These are phyloP conservation scores for Pleurozium schreberi DNA, from an alignment of 225 moss, liverwort and hornwort genomes.

Conservation along the genomic window DNA sequence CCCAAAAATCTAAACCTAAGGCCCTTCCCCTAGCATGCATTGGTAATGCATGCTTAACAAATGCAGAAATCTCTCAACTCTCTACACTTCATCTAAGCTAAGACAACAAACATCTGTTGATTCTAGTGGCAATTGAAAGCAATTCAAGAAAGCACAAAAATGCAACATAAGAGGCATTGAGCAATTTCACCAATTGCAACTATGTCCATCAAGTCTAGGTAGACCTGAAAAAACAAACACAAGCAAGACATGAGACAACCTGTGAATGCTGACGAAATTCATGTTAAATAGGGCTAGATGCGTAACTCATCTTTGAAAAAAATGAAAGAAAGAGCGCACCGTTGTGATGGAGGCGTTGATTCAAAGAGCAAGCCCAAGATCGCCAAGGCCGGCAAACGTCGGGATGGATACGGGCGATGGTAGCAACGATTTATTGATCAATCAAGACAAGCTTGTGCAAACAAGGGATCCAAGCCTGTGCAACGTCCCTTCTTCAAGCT, in stretches of 20 bases:
- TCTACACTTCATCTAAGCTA: neutral
- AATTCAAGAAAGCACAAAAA: neutral
- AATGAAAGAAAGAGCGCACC: neutral
- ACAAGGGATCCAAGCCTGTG: neutral
- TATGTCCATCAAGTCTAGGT: neutral
- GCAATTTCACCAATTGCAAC: neutral
- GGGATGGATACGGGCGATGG: neutral
- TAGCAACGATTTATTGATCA: too few species aligned
- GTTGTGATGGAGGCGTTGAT: neutral
- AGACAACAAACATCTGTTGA: neutral
- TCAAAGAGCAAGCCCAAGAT: neutral
- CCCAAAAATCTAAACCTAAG: slow-evolving; percentile 1
- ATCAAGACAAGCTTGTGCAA: too few species aligned
- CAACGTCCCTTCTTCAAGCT: neutral
- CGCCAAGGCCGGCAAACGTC: neutral
- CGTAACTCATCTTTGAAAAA: neutral
- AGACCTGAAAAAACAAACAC: neutral
- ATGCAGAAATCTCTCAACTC: neutral
- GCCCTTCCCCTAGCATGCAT: too few species aligned
- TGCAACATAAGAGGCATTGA: neutral
- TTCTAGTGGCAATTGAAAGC: neutral
- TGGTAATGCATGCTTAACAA: neutral
- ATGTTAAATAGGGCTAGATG: neutral
- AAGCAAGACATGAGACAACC: neutral
- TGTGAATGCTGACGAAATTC: neutral